Conservation (phyloP, 2,329 filamentous ascomycete species). For the Aureobasidium melanogenum region DNA sequence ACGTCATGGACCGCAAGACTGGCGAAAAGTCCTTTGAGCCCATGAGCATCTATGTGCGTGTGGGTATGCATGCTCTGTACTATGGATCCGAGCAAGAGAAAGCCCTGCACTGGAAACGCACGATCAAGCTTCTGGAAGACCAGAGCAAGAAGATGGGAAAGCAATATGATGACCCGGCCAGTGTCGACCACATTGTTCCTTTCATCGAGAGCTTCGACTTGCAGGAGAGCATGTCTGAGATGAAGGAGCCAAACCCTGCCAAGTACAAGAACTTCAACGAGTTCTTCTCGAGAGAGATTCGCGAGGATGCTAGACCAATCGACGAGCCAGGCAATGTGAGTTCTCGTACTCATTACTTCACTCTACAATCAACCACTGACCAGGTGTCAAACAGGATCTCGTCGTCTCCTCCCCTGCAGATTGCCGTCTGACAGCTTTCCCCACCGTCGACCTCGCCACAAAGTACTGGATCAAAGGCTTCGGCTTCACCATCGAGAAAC, state of each 20-base stretch:
- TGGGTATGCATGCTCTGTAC: constrained; percentile 37
- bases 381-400: constrained; percentile 8
- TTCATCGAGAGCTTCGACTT: constrained; percentile 34
- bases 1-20: constrained; percentile 33
- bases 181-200: constrained; percentile 29
- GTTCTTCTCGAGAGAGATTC: constrained; percentile 34
- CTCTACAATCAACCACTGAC: background rate
- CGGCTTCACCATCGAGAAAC: constrained; percentile 28
- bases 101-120: constrained; percentile 28
- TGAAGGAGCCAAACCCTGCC: constrained; percentile 29
- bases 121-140: constrained; percentile 26
- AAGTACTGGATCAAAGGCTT: constrained; percentile 37
- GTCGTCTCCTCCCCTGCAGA: constrained; percentile 30
- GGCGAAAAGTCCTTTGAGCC: constrained; percentile 33
- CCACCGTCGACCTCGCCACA: constrained; percentile 30
- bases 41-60: constrained; percentile 35
- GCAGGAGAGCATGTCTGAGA: constrained; percentile 24
- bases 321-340: constrained; percentile 26
- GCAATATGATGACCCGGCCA: constrained; percentile 31
- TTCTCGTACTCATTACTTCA: background rate
- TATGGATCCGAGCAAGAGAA: constrained; percentile 33
- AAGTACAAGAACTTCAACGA: constrained; percentile 36
- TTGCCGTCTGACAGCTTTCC: constrained; percentile 31
- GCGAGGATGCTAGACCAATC: constrained; percentile 28
- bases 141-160: constrained; percentile 34